Conservation (phyloP, 2,329 filamentous ascomycete species). For the Aureobasidium sp. region DNA sequence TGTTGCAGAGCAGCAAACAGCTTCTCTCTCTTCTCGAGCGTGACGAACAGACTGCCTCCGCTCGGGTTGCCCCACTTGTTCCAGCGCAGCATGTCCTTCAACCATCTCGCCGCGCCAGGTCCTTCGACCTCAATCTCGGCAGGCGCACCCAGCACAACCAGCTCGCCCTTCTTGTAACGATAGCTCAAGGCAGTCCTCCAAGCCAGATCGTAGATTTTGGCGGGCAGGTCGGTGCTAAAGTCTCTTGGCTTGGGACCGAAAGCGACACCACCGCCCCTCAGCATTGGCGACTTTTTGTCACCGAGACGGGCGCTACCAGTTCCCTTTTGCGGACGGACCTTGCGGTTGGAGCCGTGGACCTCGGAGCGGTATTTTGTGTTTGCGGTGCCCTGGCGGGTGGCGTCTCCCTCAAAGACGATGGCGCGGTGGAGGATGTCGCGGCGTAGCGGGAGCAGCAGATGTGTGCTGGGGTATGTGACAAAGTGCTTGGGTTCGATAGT, state of each 20-base stretch:
- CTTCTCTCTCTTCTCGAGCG: slow-evolving; percentile 51
- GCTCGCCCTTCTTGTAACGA: slow-evolving; percentile 77
- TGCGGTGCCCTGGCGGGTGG: slow-evolving; percentile 78
- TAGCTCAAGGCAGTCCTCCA: slow-evolving; percentile 93
- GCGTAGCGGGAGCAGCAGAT: slow-evolving; percentile 80
- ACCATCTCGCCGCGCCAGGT: slow-evolving; percentile 41
- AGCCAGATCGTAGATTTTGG: slow-evolving; percentile 90
- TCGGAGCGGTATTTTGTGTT: slow-evolving; percentile 74
- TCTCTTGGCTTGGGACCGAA: slow-evolving; percentile 90
- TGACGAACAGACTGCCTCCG: slow-evolving; percentile 71
- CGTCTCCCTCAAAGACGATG: slow-evolving; percentile 86
- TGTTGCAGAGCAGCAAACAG: slow-evolving; percentile 61
- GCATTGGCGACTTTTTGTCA: slow-evolving; percentile 71
- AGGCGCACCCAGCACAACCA: slow-evolving; percentile 75
- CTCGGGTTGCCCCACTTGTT: slow-evolving; percentile 62
- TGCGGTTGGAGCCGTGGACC: slow-evolving; percentile 74
- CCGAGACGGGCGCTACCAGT: slow-evolving; percentile 72
- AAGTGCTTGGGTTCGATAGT: slow-evolving; percentile 75
- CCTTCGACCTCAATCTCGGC: slow-evolving; percentile 56
- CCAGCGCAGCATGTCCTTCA: slow-evolving; percentile 60
- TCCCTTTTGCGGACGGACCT: slow-evolving; percentile 83
- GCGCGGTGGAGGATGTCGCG: slow-evolving; percentile 90
- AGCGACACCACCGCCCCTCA: slow-evolving; percentile 76
- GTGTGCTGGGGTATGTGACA: slow-evolving; percentile 69
- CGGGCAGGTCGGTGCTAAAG: slow-evolving; percentile 74